phyloP scores from a whole-genome alignment of 441 rosid genomes.

The Cnidoscolus chayamansa region DNA sequence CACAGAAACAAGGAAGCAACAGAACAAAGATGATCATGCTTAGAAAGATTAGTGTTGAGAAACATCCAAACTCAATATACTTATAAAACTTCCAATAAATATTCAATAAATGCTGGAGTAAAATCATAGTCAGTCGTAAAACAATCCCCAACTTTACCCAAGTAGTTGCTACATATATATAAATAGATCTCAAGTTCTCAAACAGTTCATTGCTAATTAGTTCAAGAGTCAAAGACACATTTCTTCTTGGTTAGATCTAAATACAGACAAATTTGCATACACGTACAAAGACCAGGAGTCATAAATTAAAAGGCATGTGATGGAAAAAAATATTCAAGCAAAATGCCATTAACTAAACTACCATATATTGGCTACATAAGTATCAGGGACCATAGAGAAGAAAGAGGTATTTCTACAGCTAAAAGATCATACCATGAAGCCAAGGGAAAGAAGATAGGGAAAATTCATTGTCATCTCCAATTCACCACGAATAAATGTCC shows the following conservation, averaged over 20 bases:
- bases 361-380: background rate
- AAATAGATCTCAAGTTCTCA: background rate
- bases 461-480: constrained; percentile 56
- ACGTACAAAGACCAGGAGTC: background rate
- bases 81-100: background rate
- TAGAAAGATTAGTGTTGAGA: background rate
- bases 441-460: constrained; percentile 60
- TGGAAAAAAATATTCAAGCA: background rate
- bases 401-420: constrained; percentile 3
- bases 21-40: background rate
- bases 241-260: background rate
- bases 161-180: background rate
- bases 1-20: background rate
- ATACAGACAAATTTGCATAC: background rate
- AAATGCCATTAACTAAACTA: background rate
- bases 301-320: constrained; percentile 1
- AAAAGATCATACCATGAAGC: constrained; percentile 67
- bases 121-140: background rate
- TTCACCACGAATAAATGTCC: constrained; percentile 82
- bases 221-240: background rate
- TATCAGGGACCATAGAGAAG: background rate
- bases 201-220: background rate
- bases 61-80: background rate
- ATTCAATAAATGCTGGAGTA: background rate
- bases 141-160: background rate